Percentiles rank a stretch among this genome's conserved stretches.
These are phyloP conservation scores for Botryosphaeria dothidea DNA, from an alignment of 2,329 filamentous ascomycete species.

Conservation along the genomic window DNA sequence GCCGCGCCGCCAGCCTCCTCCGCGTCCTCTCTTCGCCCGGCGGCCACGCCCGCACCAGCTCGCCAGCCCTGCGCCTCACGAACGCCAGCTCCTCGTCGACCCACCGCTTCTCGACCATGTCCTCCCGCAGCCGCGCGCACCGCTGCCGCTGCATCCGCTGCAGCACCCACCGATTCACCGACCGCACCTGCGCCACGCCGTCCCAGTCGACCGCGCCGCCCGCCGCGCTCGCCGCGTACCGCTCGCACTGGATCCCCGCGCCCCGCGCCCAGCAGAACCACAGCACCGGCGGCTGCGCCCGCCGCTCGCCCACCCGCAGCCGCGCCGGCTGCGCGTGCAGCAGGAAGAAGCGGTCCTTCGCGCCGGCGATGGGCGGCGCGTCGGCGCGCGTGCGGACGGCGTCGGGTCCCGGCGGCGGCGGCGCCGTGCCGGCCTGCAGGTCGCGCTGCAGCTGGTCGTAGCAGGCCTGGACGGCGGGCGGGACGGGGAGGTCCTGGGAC, in stretches of 20 bases:
- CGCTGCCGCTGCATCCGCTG: background rate
- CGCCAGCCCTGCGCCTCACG: background rate
- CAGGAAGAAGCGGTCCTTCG: background rate
- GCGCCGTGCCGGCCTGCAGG: background rate
- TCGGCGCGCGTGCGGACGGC: background rate
- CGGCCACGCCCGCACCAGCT: background rate
- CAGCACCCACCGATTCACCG: background rate
- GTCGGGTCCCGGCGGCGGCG: background rate
- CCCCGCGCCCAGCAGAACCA: background rate
- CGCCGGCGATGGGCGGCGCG: background rate
- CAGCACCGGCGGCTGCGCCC: too few relatives aligned
- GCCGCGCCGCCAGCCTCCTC: background rate
- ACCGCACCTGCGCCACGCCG: background rate
- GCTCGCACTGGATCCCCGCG: background rate
- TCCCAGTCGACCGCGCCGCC: background rate
- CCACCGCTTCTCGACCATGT: background rate
- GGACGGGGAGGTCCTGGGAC: background rate
- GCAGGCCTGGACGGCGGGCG: background rate
- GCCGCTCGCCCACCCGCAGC: too few relatives aligned
- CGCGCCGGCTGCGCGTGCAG: background rate
- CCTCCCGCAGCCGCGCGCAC: background rate
- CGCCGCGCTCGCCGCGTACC: background rate
- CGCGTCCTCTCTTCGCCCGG: background rate
- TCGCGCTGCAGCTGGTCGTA: background rate
- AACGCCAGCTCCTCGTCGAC: background rate